Conservation (phyloP, 2,329 filamentous ascomycete species). For the Aplosporella prunicola region DNA sequence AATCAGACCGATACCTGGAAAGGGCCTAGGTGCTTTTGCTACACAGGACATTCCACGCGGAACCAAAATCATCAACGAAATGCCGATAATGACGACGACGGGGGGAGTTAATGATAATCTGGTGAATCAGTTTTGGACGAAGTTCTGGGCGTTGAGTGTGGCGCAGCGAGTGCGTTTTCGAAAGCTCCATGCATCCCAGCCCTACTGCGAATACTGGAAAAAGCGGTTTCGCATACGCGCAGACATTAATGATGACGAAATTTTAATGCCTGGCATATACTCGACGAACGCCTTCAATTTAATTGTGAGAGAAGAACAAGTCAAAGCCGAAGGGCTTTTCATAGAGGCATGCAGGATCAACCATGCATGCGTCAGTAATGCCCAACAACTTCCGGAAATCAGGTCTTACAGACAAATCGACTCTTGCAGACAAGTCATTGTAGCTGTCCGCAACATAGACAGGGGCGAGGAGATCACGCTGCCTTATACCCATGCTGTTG, state of each 20-base stretch:
- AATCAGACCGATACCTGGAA: not conserved
- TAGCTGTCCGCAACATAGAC: not conserved
- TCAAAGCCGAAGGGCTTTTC: not conserved
- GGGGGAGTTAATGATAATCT: no score
- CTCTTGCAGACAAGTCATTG: not conserved
- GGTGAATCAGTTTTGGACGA: no score
- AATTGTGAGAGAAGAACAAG: not conserved
- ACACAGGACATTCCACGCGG: not conserved
- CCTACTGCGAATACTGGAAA: no score
- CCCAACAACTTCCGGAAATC: not conserved
- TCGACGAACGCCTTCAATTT: not conserved
- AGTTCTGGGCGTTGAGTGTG: no score
- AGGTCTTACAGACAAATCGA: no score
- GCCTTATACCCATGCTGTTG: no score
- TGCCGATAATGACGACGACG: no score
- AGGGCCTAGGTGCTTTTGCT: not conserved
- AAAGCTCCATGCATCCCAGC: no score
- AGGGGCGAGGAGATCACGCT: not conserved
- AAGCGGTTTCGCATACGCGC: no score
- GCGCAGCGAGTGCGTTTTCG: no score
- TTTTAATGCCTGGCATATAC: not conserved
- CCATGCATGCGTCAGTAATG: slow-evolving; percentile 1
- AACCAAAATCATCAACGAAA: not conserved
- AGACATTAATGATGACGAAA: no score
- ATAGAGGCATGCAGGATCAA: not conserved